Percentiles rank a stretch among this genome's conserved stretches.
Evolutionary conservation across 441 rosid genomes (phyloP).

Genomic region (Daphne laureola): DNA sequence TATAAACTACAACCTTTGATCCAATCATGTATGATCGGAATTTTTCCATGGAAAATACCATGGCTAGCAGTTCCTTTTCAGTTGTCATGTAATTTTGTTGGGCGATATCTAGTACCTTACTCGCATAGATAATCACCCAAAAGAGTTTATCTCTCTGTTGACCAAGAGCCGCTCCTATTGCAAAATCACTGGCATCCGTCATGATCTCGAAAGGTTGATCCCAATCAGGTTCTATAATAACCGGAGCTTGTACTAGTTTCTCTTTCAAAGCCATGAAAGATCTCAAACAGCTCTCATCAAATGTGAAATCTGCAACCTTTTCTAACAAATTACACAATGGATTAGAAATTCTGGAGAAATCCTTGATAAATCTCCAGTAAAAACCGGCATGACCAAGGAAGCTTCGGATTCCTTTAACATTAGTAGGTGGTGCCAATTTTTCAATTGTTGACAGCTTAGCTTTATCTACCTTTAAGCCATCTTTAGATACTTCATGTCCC

Average conservation of each 20-base stretch:
- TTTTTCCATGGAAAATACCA: neutral
- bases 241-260: neutral
- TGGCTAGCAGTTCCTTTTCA: neutral
- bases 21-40: no score
- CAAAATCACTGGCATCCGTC: neutral
- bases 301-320: neutral
- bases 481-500: neutral
- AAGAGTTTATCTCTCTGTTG: neutral
- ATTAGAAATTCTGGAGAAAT: neutral
- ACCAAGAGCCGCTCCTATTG: neutral
- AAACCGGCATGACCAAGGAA: neutral
- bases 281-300: neutral
- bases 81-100: neutral
- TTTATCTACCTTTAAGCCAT: neutral
- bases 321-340: neutral
- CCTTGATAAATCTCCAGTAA: neutral
- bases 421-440: neutral
- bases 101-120: neutral
- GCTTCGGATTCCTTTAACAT: neutral
- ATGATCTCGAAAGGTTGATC: neutral
- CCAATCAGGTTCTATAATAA: neutral
- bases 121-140: neutral
- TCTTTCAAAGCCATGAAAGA: neutral
- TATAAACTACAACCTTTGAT: neutral
- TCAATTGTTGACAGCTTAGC: constrained; percentile 2